These are phyloP conservation scores for Myriosclerotinia scirpicola DNA, from an alignment of 2,329 filamentous ascomycete species.

Conservation along the genomic window DNA sequence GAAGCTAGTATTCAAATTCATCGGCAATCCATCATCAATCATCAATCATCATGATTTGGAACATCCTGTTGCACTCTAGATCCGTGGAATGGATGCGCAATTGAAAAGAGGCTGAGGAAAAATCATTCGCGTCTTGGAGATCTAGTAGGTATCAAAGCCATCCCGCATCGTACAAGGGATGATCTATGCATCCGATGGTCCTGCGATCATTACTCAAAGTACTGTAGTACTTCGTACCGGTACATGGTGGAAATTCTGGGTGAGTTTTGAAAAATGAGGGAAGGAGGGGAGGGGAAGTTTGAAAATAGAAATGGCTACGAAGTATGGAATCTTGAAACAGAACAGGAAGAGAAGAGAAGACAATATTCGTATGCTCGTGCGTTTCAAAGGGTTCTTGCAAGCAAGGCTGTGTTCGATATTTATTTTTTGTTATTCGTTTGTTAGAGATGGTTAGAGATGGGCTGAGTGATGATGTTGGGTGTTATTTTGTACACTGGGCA, in stretches of 20 bases:
- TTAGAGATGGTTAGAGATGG: neutral
- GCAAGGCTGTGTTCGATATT: constrained; percentile 18
- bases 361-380: constrained; percentile 17
- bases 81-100: constrained; percentile 16
- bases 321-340: too few relatives aligned
- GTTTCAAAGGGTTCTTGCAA: too few relatives aligned
- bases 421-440: neutral
- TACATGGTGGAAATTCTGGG: too few relatives aligned
- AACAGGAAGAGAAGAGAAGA: neutral
- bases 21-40: neutral
- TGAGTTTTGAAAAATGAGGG: too few relatives aligned
- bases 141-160: constrained; percentile 9
- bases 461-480: constrained; percentile 10
- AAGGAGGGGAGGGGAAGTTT: constrained; percentile 22
- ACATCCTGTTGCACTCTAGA: neutral
- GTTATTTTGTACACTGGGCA: neutral
- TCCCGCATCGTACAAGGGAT: constrained; percentile 32
- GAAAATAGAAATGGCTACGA: too few relatives aligned
- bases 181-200: constrained; percentile 31
- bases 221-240: too few relatives aligned
- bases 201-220: too few relatives aligned
- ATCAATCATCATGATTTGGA: neutral
- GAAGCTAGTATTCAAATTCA: neutral
- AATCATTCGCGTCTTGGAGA: neutral
- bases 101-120: constrained; percentile 29